These are phyloP conservation scores for Alternaria panax DNA, from an alignment of 2,329 filamentous ascomycete species.

Conservation along the genomic window DNA sequence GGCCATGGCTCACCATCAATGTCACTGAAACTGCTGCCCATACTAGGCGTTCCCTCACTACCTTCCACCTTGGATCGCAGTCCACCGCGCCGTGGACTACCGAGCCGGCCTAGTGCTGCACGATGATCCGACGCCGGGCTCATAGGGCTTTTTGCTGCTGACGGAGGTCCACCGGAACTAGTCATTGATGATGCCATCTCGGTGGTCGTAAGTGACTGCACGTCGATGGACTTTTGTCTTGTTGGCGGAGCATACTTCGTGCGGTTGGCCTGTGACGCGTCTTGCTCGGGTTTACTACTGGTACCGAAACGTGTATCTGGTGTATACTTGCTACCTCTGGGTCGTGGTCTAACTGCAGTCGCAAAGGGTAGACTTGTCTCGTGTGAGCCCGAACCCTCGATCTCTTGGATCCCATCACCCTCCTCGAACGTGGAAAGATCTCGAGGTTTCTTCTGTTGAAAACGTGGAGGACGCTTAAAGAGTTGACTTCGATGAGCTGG, in stretches of 20 bases:
- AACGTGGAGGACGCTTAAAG: constrained; percentile 53
- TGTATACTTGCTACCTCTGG: constrained; percentile 15
- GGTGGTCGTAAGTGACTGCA: constrained; percentile 30
- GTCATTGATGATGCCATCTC: constrained; percentile 62
- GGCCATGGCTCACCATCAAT: constrained; percentile 67
- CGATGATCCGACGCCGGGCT: constrained; percentile 62
- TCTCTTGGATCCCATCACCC: constrained; percentile 44
- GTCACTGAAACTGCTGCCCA: constrained; percentile 83
- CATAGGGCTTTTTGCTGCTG: constrained; percentile 30
- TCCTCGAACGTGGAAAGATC: constrained; percentile 36
- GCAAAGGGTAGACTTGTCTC: constrained; percentile 55
- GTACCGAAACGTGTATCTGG: constrained; percentile 13
- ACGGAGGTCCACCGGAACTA: constrained; percentile 44
- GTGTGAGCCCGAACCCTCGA: constrained; percentile 64
- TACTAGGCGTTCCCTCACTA: constrained; percentile 48
- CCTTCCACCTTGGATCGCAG: constrained; percentile 35
- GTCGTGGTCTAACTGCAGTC: constrained; percentile 19
- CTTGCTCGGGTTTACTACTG: constrained; percentile 19
- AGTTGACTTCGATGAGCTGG: constrained; percentile 54
- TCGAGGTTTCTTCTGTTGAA: constrained; percentile 41
- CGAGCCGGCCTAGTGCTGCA: constrained; percentile 63
- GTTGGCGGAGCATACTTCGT: constrained; percentile 4
- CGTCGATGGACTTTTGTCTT: constrained; percentile 25
- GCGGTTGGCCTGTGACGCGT: constrained; percentile 9
- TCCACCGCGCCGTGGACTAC: constrained; percentile 57